A percentile compares a stretch with the other conserved stretches of the same genome.
These are phyloP conservation scores for Rhododendron kiyosumense DNA, from an alignment of 148 eudicot genomes.

Conservation along the genomic window DNA sequence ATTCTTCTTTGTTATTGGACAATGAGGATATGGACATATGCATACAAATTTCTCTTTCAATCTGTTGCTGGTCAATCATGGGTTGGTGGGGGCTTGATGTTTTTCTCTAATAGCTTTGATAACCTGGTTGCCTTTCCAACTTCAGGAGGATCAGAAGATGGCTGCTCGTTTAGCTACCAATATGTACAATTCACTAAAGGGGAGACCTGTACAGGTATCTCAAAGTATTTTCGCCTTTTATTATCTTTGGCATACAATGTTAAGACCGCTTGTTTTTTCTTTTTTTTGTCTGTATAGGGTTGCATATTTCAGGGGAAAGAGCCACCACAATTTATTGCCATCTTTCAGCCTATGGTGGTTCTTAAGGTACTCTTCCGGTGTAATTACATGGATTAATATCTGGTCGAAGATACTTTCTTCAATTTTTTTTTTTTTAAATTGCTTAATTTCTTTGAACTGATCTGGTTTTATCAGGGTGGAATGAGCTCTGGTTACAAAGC, in stretches of 20 bases:
- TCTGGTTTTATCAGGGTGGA: conserved; percentile 63
- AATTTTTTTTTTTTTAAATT: background rate
- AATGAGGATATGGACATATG: background rate
- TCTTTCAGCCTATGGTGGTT: conserved; percentile 93
- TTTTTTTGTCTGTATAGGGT: conserved; percentile 43
- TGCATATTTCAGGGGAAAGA: conserved; percentile 88
- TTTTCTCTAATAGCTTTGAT: background rate
- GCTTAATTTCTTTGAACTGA: conserved; percentile 11
- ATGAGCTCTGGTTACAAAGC: conserved; percentile 83
- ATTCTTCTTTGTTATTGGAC: background rate
- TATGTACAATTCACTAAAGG: conserved; percentile 90
- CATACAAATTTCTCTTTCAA: background rate
- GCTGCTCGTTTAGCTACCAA: conserved; percentile 75
- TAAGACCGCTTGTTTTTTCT: background rate
- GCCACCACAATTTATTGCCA: conserved; percentile 91
- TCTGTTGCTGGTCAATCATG: background rate
- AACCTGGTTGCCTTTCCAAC: conserved; percentile 7
- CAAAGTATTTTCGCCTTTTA: conserved; percentile 18
- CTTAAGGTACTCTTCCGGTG: conserved; percentile 61
- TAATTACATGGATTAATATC: background rate
- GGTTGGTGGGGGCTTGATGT: background rate
- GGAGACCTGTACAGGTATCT: conserved; percentile 87
- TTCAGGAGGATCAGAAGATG: conserved; percentile 81
- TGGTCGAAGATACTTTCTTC: conserved; percentile 2
- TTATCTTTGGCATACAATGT: background rate